A percentile compares a stretch with the other conserved stretches of the same genome.
These are phyloP conservation scores for Cutaneotrichosporon dermatis DNA, from an alignment of 1,284 basidiomycete species.

Conservation along the genomic window DNA sequence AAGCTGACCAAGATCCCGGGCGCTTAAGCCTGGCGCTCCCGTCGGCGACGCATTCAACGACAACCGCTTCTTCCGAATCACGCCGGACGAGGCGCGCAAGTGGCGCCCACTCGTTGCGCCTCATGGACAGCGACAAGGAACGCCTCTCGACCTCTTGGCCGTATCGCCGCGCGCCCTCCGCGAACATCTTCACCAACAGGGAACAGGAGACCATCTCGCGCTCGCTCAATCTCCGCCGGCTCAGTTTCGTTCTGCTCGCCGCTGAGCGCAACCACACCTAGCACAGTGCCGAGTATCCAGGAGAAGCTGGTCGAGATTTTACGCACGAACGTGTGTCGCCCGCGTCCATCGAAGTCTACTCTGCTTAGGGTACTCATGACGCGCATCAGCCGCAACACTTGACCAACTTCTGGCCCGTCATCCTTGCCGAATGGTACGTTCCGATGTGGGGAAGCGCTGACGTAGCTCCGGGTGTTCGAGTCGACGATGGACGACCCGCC, in stretches of 20 bases:
- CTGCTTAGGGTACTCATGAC: conserved; percentile 86
- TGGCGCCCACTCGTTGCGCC: conserved; percentile 80
- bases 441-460: neutral
- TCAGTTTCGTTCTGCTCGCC: conserved; percentile 78
- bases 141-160: conserved; percentile 77
- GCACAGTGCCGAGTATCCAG: conserved; percentile 86
- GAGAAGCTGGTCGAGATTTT: conserved; percentile 94
- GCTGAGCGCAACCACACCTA: conserved; percentile 88
- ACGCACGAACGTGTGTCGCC: conserved; percentile 66
- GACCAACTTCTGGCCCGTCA: conserved; percentile 93
- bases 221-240: conserved; percentile 79
- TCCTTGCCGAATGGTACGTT: conserved; percentile 76
- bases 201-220: conserved; percentile 88
- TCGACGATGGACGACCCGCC: conserved; percentile 49
- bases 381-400: conserved; percentile 86
- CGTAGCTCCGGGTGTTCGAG: conserved; percentile 55
- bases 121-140: conserved; percentile 83
- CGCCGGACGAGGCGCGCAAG: conserved; percentile 53
- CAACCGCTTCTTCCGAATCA: conserved; percentile 70
- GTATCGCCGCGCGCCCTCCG: conserved; percentile 78
- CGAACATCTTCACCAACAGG: conserved; percentile 93
- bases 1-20: conserved; percentile 73
- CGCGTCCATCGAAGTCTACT: conserved; percentile 90
- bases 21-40: conserved; percentile 78
- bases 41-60: conserved; percentile 81